Evolutionary conservation across 768 basidiomycete genomes (phyloP).

Genomic region (Auriscalpium vulgare): DNA sequence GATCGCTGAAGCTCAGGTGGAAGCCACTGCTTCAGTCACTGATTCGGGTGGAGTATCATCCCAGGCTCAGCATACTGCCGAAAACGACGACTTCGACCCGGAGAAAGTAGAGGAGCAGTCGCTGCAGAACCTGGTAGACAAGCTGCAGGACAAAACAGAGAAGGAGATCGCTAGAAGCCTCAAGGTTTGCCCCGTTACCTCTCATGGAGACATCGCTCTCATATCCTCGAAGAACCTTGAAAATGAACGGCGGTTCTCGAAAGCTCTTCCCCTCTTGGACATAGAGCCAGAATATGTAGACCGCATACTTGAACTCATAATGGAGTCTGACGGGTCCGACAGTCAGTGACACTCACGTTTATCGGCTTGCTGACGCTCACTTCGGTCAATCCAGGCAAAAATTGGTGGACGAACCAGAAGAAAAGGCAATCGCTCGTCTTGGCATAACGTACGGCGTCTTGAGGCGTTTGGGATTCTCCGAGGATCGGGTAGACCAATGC

Average conservation of each 20-base stretch:
- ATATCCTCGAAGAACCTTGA: constrained; percentile 54
- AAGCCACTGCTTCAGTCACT: no score
- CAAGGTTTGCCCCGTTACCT: constrained; percentile 42
- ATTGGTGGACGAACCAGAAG: constrained; percentile 48
- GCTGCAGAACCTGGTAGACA: constrained; percentile 71
- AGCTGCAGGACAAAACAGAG: constrained; percentile 80
- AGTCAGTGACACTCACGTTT: not conserved
- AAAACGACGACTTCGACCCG: constrained; percentile 23
- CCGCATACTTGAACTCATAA: constrained; percentile 46
- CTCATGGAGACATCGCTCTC: not conserved
- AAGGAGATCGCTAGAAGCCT: constrained; percentile 68
- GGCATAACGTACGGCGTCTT: constrained; percentile 79
- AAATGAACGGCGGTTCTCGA: constrained; percentile 68
- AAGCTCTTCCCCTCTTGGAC: constrained; percentile 51
- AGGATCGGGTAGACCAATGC: constrained; percentile 64
- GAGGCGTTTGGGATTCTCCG: constrained; percentile 66
- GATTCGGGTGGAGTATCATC: no score
- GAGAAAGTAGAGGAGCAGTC: constrained; percentile 43
- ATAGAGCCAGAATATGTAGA: constrained; percentile 52
- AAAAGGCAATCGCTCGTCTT: constrained; percentile 63
- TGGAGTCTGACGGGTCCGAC: constrained; percentile 17
- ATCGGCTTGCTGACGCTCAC: not conserved
- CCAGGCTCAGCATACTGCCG: not conserved
- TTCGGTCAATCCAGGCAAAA: constrained; percentile 23
- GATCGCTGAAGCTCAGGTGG: no score